Base-by-base conservation (phyloP, 331 rosid genomes). In the Saraca asoca region DNA sequence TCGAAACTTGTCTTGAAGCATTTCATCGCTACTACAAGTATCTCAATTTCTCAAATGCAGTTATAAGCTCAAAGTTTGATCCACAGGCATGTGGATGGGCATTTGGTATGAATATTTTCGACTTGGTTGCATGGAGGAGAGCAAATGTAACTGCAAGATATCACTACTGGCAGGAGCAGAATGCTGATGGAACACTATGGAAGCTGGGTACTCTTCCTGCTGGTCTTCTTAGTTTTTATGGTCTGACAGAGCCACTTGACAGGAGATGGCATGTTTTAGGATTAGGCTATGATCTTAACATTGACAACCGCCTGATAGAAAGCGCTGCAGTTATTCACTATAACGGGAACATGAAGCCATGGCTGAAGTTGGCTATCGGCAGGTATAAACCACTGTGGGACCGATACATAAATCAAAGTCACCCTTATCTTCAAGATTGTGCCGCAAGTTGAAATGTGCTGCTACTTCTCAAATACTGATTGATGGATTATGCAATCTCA, bases 81-180 rank as follows among this genome's bases (percentile, higher is more conserved):
- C 97, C 99, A 7, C 99, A 94, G 72, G 90, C 95, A n/a, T 94
- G 99, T 45, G 99, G 86, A 16, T 94, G 99, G 99, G 99, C 99
- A 42, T 94, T 94, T 54, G 99, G 99, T 19, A 86, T 94, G 97
- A 94, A 94, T 60, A 81, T 94, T 38, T 90, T 94, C 49, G 99
- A 94, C 76, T 79, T 94, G 69, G 83, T 94, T 6, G 95, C 91
- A 8, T 94, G 99, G 99, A 86, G 88, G 81, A 94, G 85, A 82
- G 89, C 87, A 7, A 83, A 88, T 14, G 95, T 85, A 71, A 94
- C 99, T 0, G 85, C 86, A 44, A 76, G 75, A 70, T 94, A 90
- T 78, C 99, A 90, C 73, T 84, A 86, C 73, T 94, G 99, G 99
- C 99, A 82, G 78, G 91, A 85, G 76, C 97, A 81, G 72, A 94